Percentiles rank a stretch among this genome's conserved stretches.
These are phyloP conservation scores for Penicillium paxilli DNA, from an alignment of 495 filamentous ascomycete genomes.

Conservation along the genomic window DNA sequence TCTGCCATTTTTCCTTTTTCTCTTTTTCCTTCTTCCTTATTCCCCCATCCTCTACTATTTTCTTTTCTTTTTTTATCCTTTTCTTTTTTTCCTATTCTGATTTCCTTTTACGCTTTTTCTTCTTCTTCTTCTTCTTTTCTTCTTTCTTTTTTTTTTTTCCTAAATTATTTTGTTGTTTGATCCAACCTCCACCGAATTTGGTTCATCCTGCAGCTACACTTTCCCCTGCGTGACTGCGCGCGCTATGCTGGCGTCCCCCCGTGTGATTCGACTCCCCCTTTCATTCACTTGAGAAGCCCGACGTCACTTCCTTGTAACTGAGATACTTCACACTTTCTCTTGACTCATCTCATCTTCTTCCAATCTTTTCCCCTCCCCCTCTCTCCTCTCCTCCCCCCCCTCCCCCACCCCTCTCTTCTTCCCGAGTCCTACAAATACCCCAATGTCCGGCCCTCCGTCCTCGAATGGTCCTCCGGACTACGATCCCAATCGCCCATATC, in stretches of 20 bases:
- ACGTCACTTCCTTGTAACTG: conserved; percentile 34
- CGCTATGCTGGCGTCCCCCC: conserved; percentile 28
- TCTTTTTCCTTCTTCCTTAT: conserved; percentile 13
- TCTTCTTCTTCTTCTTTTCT: not conserved
- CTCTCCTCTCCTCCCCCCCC: conserved; percentile 26
- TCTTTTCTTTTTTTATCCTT: conserved; percentile 6
- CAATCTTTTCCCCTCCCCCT: conserved; percentile 20
- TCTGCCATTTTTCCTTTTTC: conserved; percentile 14
- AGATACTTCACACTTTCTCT: conserved; percentile 11
- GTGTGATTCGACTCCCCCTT: conserved; percentile 30
- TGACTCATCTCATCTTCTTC: conserved; percentile 30
- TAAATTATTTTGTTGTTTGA: not conserved
- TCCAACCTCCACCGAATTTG: conserved; percentile 23
- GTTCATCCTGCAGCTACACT: conserved; percentile 21
- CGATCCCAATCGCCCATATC: conserved; percentile 32
- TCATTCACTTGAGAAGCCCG: conserved; percentile 32
- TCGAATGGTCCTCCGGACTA: not conserved
- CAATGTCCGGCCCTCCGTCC: conserved; percentile 46
- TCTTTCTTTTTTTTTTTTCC: conserved; percentile 2
- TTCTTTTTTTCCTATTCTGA: conserved; percentile 20
- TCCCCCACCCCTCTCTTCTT: no score
- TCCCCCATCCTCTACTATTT: conserved; percentile 12
- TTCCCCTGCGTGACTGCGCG: conserved; percentile 31
- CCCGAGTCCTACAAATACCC: no score
- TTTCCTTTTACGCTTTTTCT: conserved; percentile 23